phyloP scores from a whole-genome alignment of 306 rosid species.

The Vigna angularis region DNA sequence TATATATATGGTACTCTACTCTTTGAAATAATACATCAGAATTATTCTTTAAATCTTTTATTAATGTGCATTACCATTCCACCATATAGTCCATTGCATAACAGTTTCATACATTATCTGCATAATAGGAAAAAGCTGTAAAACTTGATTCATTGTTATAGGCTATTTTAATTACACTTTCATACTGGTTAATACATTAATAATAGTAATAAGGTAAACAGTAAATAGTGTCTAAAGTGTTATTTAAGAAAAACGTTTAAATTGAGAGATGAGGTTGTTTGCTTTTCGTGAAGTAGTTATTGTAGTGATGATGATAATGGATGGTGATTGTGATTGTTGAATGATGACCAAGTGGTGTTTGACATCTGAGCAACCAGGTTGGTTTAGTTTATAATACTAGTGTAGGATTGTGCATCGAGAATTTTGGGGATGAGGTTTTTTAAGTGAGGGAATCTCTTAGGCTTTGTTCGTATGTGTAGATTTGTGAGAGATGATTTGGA shows the following conservation, averaged over 20 bases:
- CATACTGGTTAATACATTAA: not conserved
- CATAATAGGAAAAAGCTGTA: no score
- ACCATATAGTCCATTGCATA: no score
- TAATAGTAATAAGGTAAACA: not conserved
- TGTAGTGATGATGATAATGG: not conserved
- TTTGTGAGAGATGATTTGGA: no score
- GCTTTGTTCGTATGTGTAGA: no score
- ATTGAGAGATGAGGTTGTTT: not conserved
- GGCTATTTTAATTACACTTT: not conserved
- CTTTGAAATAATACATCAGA: no score
- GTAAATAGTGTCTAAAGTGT: not conserved
- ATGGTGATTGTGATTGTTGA: conserved; percentile 36
- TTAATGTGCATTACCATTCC: no score
- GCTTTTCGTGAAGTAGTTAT: not conserved
- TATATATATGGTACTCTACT: no score
- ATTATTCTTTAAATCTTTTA: no score
- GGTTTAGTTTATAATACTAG: conserved; percentile 20
- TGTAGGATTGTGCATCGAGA: not conserved
- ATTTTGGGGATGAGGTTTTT: conserved; percentile 17
- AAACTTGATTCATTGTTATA: no score
- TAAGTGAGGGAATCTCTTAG: conserved; percentile 24
- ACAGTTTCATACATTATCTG: no score
- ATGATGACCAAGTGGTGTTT: conserved; percentile 44
- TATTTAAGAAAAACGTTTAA: not conserved
- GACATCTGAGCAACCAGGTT: conserved; percentile 45